A percentile compares a stretch with the other conserved stretches of the same genome.
These are phyloP conservation scores for Chlamydomonas incerta DNA, from an alignment of 139 green algal genomes.

Conservation along the genomic window DNA sequence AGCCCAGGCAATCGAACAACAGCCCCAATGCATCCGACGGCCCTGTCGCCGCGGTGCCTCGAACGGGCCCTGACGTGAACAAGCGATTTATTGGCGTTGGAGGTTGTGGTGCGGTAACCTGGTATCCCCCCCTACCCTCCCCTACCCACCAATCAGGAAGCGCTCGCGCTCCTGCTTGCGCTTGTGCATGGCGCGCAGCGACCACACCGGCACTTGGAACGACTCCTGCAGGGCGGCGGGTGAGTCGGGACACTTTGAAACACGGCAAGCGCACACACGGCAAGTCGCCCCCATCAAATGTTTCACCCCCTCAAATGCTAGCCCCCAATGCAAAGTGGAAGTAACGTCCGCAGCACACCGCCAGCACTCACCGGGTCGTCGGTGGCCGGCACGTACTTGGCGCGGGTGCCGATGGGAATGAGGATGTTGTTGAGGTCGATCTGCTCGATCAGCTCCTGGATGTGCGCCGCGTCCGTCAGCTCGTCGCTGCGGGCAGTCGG, in stretches of 20 bases:
- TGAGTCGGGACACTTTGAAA: no score
- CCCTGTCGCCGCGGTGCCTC: no score
- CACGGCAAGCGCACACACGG: neutral
- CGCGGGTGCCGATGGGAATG: conserved; percentile 25
- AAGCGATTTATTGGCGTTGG: no score
- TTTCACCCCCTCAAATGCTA: no score
- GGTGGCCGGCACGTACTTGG: conserved; percentile 9
- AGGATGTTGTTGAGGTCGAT: conserved; percentile 17
- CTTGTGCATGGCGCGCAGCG: conserved; percentile 44
- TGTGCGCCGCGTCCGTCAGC: neutral
- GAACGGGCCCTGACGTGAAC: no score
- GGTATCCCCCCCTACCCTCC: no score
- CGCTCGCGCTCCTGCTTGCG: conserved; percentile 38
- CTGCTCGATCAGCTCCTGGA: conserved; percentile 34
- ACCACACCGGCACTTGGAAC: conserved; percentile 46
- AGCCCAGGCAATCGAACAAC: no score
- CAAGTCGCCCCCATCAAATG: neutral
- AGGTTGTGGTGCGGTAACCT: no score
- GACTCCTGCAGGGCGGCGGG: conserved; percentile 17
- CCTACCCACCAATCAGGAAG: neutral
- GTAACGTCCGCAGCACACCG: no score
- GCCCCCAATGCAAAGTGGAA: no score
- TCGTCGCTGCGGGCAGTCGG: conserved; percentile 3
- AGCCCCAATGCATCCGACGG: no score
- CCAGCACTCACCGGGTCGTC: conserved; percentile 23